Percentiles rank a stretch among this genome's conserved stretches.
Conservation (phyloP, 495 filamentous ascomycete genomes). For the Aspergillus conjunctus region DNA sequence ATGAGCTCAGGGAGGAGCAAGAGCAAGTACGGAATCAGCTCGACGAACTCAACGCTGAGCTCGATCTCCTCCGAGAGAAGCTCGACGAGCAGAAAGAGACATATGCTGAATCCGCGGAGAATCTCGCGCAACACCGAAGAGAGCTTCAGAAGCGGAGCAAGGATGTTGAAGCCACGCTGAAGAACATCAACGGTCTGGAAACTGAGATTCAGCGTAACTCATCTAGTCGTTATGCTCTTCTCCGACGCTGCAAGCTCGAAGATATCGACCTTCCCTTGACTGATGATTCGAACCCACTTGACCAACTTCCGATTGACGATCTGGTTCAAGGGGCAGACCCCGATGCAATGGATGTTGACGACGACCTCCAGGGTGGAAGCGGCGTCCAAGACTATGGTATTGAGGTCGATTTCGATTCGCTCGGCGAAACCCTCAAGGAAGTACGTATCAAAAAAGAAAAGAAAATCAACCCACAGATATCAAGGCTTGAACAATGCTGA, state of each 20-base stretch:
- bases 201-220: constrained; percentile 80
- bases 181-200: constrained; percentile 76
- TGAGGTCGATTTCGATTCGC: constrained; percentile 80
- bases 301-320: constrained; percentile 85
- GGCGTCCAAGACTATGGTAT: constrained; percentile 87
- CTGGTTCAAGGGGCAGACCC: constrained; percentile 65
- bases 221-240: constrained; percentile 75
- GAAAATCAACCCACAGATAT: not conserved
- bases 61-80: constrained; percentile 72
- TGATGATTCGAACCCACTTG: constrained; percentile 71
- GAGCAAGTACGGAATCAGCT: constrained; percentile 70
- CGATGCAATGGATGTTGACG: constrained; percentile 88
- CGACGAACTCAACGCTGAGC: constrained; percentile 70
- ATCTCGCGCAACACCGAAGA: constrained; percentile 75
- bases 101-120: constrained; percentile 68
- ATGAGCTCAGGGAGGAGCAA: constrained; percentile 72
- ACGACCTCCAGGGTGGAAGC: constrained; percentile 50
- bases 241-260: constrained; percentile 90
- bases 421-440: constrained; percentile 83
- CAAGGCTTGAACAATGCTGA: constrained; percentile 26
- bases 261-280: constrained; percentile 84
- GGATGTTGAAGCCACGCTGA: constrained; percentile 77
- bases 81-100: constrained; percentile 67
- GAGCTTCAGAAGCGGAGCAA: constrained; percentile 84
- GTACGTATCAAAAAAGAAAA: constrained; percentile 46